Base-by-base conservation (phyloP, 2,329 filamentous ascomycete genomes). In the Phialemonium atrogriseum region DNA sequence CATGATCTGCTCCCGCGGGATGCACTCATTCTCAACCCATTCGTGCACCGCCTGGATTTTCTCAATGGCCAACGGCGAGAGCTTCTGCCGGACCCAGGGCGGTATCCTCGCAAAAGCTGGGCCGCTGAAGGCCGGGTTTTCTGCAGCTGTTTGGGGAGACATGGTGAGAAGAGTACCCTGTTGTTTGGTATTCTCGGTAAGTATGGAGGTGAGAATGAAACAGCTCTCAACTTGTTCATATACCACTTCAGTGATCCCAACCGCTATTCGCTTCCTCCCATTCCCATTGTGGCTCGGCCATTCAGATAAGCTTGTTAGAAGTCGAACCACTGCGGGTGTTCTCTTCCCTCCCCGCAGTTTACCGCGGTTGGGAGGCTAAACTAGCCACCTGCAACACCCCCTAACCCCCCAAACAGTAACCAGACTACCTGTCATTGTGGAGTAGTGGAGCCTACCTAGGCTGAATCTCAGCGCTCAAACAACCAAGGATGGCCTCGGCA, bases 1-100 rank as follows among this genome's bases (percentile, higher is more conserved):
- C 49, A 59, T 55, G 34, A 63, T 55, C 26, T 54, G 52, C 40
- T 62, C 59, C 4, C 56, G 52, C 0, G 59, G 59, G 16, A 62
- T 59, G 39, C 56, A 62, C 40, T 63, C 59, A n/a, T 45, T 53
- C 40, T 63, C 58, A n/a, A 62, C 57, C 27, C 27, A 62, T 12
- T 61, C 50, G 30, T 59, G 45, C 5, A 62, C 58, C 31, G 53
- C 51, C 27, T 54, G 46, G 17, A 64, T 64, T 43, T 56, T 60
- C 14, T 59, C 52, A 29, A 63, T 49, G 14, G 60, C 60, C 33
- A 59, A 40, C 5, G 50, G 46, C 38, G 45, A 7, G 7, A 28
- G 27, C 27, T 28, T 28, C 27, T 28, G 27, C 3, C 17, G 16
- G 5, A 28, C 27, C 27, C 27, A 28, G 8, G 27, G 27, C 10